Conservation (phyloP, 2,329 filamentous ascomycete species). For the Lachnellula occidentalis region DNA sequence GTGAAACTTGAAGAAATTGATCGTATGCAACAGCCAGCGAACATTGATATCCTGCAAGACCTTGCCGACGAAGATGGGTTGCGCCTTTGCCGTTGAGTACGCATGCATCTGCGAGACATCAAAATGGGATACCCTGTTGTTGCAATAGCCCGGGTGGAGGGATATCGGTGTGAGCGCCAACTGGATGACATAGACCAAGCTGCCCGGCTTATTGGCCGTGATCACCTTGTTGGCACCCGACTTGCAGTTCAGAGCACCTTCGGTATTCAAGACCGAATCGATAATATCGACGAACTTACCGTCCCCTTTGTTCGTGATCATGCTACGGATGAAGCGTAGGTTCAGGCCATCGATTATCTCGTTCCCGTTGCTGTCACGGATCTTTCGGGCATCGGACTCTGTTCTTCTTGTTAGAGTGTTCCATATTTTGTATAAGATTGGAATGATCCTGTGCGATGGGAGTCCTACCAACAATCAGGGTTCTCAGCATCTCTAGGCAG, state of each 20-base stretch:
- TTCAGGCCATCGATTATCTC: constrained; percentile 32
- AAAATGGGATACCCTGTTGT: constrained; percentile 30
- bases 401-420: not conserved
- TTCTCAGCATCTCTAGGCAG: constrained; percentile 35
- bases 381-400: constrained; percentile 25
- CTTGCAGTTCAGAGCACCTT: constrained; percentile 5
- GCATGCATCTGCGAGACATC: constrained; percentile 40
- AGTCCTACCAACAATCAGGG: constrained; percentile 40
- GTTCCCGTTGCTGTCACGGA: constrained; percentile 11
- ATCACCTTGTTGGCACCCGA: constrained; percentile 1
- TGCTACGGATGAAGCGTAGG: constrained; percentile 17
- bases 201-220: constrained; percentile 4
- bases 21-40: constrained; percentile 40
- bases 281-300: constrained; percentile 21
- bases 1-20: constrained; percentile 50
- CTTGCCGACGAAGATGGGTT: constrained; percentile 38
- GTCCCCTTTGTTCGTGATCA: constrained; percentile 9
- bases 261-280: constrained; percentile 21
- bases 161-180: constrained; percentile 24
- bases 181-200: constrained; percentile 22
- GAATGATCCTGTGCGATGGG: not conserved
- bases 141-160: constrained; percentile 25
- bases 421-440: not conserved
- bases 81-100: constrained; percentile 33
- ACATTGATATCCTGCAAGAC: constrained; percentile 37